Conservation (phyloP, 495 filamentous ascomycete species). For the Massariosphaeria phaeospora region DNA sequence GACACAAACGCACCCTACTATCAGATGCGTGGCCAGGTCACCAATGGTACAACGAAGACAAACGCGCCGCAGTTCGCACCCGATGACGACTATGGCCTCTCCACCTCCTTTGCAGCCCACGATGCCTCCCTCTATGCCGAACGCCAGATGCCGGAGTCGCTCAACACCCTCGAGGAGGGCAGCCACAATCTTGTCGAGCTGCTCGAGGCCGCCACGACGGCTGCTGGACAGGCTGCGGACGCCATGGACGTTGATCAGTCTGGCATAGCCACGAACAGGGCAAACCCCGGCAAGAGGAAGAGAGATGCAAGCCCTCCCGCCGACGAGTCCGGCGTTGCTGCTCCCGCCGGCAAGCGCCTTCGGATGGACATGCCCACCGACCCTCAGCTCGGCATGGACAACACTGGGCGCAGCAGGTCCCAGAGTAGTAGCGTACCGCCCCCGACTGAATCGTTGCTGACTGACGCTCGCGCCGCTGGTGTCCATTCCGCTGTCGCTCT, state of each 20-base stretch:
- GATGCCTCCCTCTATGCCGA: constrained; percentile 18
- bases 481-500: constrained; percentile 56
- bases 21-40: constrained; percentile 28
- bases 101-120: constrained; percentile 5
- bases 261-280: constrained; percentile 38
- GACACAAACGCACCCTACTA: constrained; percentile 32
- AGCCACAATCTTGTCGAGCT: constrained; percentile 48
- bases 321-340: not conserved
- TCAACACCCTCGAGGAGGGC: constrained; percentile 9
- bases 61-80: constrained; percentile 22
- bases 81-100: constrained; percentile 20
- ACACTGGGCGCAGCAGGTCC: not conserved
- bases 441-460: constrained; percentile 34
- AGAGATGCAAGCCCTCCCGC: constrained; percentile 14
- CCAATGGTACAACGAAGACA: constrained; percentile 2
- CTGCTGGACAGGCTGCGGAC: constrained; percentile 46
- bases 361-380: constrained; percentile 7
- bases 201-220: constrained; percentile 51
- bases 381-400: constrained; percentile 7
- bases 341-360: constrained; percentile 13
- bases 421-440: not conserved
- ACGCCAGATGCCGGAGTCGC: constrained; percentile 5
- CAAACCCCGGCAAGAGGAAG: constrained; percentile 35
- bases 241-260: constrained; percentile 45
- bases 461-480: constrained; percentile 49